These are phyloP conservation scores for Beauveria pseudobassiana DNA, from an alignment of 2,329 filamentous ascomycete genomes.

Conservation along the genomic window DNA sequence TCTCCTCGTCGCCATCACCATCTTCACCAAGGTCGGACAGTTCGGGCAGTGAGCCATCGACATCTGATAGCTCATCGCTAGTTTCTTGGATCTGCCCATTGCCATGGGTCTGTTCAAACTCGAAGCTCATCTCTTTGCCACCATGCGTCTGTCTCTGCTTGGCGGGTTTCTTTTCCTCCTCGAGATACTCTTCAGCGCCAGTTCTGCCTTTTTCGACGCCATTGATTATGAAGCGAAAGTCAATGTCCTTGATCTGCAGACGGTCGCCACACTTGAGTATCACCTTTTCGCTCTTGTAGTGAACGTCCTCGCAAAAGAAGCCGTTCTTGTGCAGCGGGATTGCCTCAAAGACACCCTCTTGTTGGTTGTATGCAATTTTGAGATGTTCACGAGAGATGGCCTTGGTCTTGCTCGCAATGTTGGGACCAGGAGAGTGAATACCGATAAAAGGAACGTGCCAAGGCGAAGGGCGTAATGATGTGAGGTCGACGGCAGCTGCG, in stretches of 20 bases:
- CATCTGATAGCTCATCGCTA: constrained; percentile 43
- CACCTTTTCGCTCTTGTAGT: constrained; percentile 47
- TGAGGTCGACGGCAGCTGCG: constrained; percentile 51
- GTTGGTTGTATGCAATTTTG: constrained; percentile 62
- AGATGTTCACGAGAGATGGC: constrained; percentile 68
- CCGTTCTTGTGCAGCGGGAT: constrained; percentile 56
- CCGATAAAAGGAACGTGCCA: constrained; percentile 58
- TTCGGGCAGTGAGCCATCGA: constrained; percentile 33
- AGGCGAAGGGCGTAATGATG: constrained; percentile 52
- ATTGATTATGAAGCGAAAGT: constrained; percentile 62
- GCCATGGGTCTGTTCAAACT: constrained; percentile 57
- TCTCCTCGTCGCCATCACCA: constrained; percentile 25
- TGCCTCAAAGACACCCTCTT: constrained; percentile 57
- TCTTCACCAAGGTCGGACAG: constrained; percentile 32
- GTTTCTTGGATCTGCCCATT: constrained; percentile 49
- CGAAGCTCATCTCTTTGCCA: constrained; percentile 66
- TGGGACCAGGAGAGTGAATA: constrained; percentile 62
- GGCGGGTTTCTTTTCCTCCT: constrained; percentile 27
- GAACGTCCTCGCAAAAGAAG: constrained; percentile 57
- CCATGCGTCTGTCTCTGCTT: constrained; percentile 46
- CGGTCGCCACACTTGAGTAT: constrained; percentile 55
- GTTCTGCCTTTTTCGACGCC: constrained; percentile 50
- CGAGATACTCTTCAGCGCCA: constrained; percentile 42
- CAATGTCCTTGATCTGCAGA: constrained; percentile 66
- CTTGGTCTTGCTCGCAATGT: constrained; percentile 57